Evolutionary conservation across 108 stramenopile species (phyloP).

Genomic region (Asterionellopsis glacialis): DNA sequence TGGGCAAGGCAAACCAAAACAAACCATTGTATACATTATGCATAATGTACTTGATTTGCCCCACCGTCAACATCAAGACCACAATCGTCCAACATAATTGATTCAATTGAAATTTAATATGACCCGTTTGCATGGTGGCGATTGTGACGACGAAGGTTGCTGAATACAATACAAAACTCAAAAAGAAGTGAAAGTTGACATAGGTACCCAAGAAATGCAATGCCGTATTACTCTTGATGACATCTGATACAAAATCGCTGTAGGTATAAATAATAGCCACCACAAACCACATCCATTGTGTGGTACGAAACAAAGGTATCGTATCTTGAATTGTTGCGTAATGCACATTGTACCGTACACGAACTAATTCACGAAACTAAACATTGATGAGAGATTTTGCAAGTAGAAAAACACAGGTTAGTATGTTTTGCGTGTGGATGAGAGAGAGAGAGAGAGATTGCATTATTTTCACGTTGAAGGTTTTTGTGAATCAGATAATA

Average conservation of each 20-base stretch:
- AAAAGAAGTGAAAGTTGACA: constrained; percentile 35
- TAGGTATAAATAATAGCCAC: constrained; percentile 91
- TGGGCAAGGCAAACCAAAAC: constrained; percentile 96
- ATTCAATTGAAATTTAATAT: constrained; percentile 94
- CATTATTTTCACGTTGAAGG: no score
- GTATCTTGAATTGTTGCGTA: constrained; percentile 71
- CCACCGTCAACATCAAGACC: constrained; percentile 88
- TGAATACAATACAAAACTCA: constrained; percentile 76
- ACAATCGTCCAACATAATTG: constrained; percentile 96
- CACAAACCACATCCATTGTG: constrained; percentile 97
- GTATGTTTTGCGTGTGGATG: no score
- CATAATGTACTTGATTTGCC: constrained; percentile 91
- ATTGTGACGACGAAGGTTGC: constrained; percentile 90
- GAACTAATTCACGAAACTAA: constrained; percentile 95
- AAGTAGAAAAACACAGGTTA: background rate
- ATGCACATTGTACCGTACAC: constrained; percentile 85
- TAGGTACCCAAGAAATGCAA: constrained; percentile 56
- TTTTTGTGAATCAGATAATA: no score
- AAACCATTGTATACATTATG: constrained; percentile 97
- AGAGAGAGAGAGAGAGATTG: no score
- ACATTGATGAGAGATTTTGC: background rate
- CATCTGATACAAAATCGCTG: constrained; percentile 62
- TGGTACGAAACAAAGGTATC: constrained; percentile 96
- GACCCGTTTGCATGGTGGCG: constrained; percentile 84
- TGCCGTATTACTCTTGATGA: constrained; percentile 60